Percentiles rank a stretch among this genome's conserved stretches.
Evolutionary conservation across 768 basidiomycete genomes (phyloP).

Genomic region (Trametes gibbosa): DNA sequence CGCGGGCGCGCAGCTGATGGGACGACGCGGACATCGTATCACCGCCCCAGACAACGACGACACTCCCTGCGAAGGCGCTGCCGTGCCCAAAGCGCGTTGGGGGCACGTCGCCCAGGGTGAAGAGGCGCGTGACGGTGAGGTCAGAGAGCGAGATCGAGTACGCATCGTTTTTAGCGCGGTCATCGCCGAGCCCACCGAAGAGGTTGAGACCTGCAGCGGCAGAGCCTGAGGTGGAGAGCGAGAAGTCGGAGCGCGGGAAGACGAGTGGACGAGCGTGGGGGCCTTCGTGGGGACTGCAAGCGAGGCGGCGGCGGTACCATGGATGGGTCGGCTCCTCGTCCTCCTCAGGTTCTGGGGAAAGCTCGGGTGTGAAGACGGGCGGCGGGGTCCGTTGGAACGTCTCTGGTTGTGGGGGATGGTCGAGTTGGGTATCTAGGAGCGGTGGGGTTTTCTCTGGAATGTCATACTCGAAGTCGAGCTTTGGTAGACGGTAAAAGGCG

Average conservation of each 20-base stretch:
- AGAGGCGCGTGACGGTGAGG: conserved; percentile 71
- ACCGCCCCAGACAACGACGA: conserved; percentile 96
- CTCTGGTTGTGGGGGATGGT: background rate
- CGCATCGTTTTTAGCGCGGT: conserved; percentile 82
- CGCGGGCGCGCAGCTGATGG: conserved; percentile 53
- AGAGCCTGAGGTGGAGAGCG: conserved; percentile 6
- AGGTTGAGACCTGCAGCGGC: conserved; percentile 55
- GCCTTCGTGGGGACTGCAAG: background rate
- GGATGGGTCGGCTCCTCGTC: background rate
- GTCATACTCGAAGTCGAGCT: background rate
- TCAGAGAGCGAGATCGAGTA: conserved; percentile 78
- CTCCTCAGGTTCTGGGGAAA: background rate
- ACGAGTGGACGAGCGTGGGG: background rate
- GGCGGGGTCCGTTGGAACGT: background rate
- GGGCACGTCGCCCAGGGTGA: conserved; percentile 82
- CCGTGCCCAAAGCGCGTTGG: conserved; percentile 89
- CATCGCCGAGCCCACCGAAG: conserved; percentile 91
- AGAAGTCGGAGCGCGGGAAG: conserved; percentile 17
- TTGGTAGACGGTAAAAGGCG: background rate
- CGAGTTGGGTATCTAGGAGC: background rate
- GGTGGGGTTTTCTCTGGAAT: background rate
- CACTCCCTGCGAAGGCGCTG: conserved; percentile 87
- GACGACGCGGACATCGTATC: conserved; percentile 76
- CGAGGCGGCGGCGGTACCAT: conserved; percentile 11
- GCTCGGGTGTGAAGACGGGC: background rate